Evolutionary conservation across 2,329 filamentous ascomycete species (phyloP), one percentile per base, ranked within the genome.

Genomic region (Teratosphaeria zuluensis): DNA sequence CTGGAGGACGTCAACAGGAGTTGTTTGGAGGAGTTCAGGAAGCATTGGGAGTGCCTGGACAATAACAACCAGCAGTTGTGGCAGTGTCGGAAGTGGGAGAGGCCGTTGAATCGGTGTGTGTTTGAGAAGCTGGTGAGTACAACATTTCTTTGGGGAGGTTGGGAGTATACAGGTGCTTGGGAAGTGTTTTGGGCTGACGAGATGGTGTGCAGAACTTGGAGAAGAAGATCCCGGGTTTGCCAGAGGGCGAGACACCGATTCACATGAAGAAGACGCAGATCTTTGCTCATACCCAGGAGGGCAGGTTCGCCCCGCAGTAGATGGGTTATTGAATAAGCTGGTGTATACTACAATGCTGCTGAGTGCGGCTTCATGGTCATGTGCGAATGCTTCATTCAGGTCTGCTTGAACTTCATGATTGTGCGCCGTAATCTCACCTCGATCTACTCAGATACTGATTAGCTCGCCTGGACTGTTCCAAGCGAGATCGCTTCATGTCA

Each of bases 1-100:
- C 83, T 99, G 74, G 88, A 92, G 70, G 94, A 99, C 74, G 87
- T 99, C 79, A 97, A 96, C 81, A 92, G 90, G 75, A 85, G 90
- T 80, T 99, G 94, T 77, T 80, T 99, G 58, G 82, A 87, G 63
- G 84, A 96, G 76, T 99, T 99, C 82, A 87, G 90, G 68, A 83
- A 84, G 71, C 94, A 99, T 79, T 99, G 92, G 91, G 82, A 90
- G 70, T 99, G 94, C 72, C 82, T 99, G 59, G 94, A 99, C 72
- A 87, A 95, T 79, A 92, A 95, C 80, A 99, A 99, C 81, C 94
- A 99, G 72, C 90, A 96, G 77, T 80, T 97, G 61, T 99, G 90
- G 88, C 90, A 97, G 72, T 99, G 94, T 80, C 85, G 94, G 69
- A 86, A 85, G 70, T 80, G 83, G 64, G 94, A 99, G 81, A 87